Base-by-base conservation (phyloP, 257 asterid species). In the Gentiana macrophylla region DNA sequence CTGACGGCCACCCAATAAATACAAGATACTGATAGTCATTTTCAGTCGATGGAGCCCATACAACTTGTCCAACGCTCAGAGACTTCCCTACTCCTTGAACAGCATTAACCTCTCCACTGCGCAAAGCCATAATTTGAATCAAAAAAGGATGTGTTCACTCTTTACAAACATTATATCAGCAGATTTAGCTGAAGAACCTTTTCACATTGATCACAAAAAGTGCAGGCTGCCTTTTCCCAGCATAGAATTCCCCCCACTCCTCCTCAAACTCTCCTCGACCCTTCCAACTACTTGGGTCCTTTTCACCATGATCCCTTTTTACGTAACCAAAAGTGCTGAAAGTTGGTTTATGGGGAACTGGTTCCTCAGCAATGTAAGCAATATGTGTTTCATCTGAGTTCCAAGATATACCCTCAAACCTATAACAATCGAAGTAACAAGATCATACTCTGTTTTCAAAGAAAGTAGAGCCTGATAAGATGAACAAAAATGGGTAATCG, bases 361-460 rank as follows among this genome's bases (percentile, higher is more conserved):
- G 89, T 56, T 85, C 94, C 78, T 88, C 99, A 48, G 97, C 99
- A 55, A 81, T 80, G 75, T 88, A 92, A 47, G 95, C 93, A 65
- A 88, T 66, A 56, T 62, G 41, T 50, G 79, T 85, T 83, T 88
- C 97, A 59, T 92, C 91, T 10, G 69, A 62, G 77, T 88, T 78
- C 99, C 99, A 88, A 1, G 97, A 85, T 64, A 88, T 78, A 56
- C 97, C 97, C 76, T 92, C 98, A 49, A 92, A 92, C 97, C 99
- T 92, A 73, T 53, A 73, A 63, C 68, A 61, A 60, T 37, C 51
- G 57, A 53, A 59, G 46, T 33, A 50, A 12, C 37, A 33, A 52
- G 60, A 55, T 69, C 35, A 70, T 24, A 32, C 4, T 7, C 6
- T 12, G 3, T n/a, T 41, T 41, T 5, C 41, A 0, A 3, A 24